A percentile compares a stretch with the other conserved stretches of the same genome.
These are phyloP conservation scores for Phlyctochytrium bullatum DNA, from an alignment of 192 early-diverging fungal species.

Conservation along the genomic window DNA sequence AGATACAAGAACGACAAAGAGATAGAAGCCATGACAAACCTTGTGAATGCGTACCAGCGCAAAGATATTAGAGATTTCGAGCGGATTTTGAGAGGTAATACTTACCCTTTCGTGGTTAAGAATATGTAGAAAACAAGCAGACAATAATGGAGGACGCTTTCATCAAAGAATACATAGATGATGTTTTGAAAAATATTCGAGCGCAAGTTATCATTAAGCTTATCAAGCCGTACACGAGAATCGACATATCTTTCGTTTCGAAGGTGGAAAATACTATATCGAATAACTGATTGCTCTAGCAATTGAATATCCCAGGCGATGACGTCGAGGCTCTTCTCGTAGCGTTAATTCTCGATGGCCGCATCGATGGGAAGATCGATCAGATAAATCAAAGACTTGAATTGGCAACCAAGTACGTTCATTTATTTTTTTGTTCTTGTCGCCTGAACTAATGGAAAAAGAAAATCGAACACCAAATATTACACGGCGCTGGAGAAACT, in stretches of 20 bases:
- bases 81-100: constrained; percentile 65
- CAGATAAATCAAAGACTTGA: constrained; percentile 82
- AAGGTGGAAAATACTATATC: constrained; percentile 34
- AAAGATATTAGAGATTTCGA: constrained; percentile 89
- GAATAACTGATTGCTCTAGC: constrained; percentile 33
- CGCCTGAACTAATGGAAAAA: constrained; percentile 18
- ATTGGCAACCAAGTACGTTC: constrained; percentile 64
- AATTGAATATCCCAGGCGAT: constrained; percentile 71
- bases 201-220: constrained; percentile 83
- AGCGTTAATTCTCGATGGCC: constrained; percentile 83
- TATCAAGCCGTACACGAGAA: constrained; percentile 89
- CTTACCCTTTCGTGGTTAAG: not conserved
- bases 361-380: constrained; percentile 82
- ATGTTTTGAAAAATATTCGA: constrained; percentile 89
- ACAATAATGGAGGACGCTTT: constrained; percentile 90
- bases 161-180: constrained; percentile 85
- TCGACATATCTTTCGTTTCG: constrained; percentile 79
- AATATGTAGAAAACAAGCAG: constrained; percentile 52
- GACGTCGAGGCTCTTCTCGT: constrained; percentile 88
- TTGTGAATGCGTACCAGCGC: constrained; percentile 87
- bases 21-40: constrained; percentile 89
- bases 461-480: constrained; percentile 57
- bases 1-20: constrained; percentile 89
- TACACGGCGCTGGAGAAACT: constrained; percentile 74
- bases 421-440: not conserved